Evolutionary conservation across 371 early-diverging fungal genomes (phyloP).

Genomic region (Apophysomyces trapeziformis): DNA sequence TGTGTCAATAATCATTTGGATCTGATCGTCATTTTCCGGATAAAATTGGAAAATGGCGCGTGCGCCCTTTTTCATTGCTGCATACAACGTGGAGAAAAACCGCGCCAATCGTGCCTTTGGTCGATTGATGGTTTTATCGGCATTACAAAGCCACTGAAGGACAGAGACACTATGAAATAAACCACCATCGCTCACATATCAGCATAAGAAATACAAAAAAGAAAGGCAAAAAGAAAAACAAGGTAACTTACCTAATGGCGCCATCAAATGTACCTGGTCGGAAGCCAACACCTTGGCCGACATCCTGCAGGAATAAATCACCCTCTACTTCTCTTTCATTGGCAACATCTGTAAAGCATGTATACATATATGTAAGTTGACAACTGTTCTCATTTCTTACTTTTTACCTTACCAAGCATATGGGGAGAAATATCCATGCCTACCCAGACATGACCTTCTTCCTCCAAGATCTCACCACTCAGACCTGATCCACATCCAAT

Average conservation of each 20-base stretch:
- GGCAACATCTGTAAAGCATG: conserved; percentile 60
- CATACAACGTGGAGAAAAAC: conserved; percentile 95
- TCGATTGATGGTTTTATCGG: conserved; percentile 84
- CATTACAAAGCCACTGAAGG: conserved; percentile 99
- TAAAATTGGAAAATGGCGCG: conserved; percentile 99
- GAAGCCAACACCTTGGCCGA: conserved; percentile 95
- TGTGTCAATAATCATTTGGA: conserved; percentile 88
- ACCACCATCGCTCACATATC: too few species aligned
- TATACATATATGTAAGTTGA: too few species aligned
- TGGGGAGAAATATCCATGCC: conserved; percentile 96
- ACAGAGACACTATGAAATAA: conserved; percentile 82
- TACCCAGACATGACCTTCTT: conserved; percentile 94
- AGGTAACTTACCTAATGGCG: conserved; percentile 73
- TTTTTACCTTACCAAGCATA: conserved; percentile 77
- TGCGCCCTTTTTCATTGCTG: conserved; percentile 86
- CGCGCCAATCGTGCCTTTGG: conserved; percentile 85
- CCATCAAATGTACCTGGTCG: conserved; percentile 98
- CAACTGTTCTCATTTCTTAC: conserved; percentile 13
- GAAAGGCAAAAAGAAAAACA: not conserved
- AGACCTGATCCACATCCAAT: conserved; percentile 66
- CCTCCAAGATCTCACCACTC: conserved; percentile 94
- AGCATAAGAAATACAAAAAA: not conserved
- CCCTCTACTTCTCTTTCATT: conserved; percentile 86
- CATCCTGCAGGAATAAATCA: conserved; percentile 94
- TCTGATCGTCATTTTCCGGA: conserved; percentile 95